A percentile compares a stretch with the other conserved stretches of the same genome.
Evolutionary conservation across 2,329 filamentous ascomycete species (phyloP).

Genomic region (Claviceps fusiformis): DNA sequence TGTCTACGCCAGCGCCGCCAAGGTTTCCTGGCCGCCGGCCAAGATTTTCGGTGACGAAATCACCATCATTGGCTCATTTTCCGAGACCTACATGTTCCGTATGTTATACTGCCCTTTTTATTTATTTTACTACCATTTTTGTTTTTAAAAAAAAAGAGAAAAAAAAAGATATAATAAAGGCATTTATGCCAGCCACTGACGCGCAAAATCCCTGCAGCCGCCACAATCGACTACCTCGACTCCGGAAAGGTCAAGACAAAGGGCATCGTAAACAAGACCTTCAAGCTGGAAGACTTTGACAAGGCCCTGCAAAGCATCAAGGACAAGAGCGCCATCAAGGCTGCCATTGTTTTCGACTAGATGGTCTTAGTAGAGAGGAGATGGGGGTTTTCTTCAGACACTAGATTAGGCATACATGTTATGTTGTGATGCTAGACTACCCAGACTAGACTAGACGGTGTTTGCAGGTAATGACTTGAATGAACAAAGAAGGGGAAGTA

Average conservation of each 20-base stretch:
- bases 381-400: background rate
- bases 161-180: no score
- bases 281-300: conserved; percentile 58
- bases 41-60: conserved; percentile 60
- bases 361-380: background rate
- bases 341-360: conserved; percentile 56
- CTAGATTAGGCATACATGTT: background rate
- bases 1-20: conserved; percentile 49
- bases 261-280: conserved; percentile 61
- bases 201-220: conserved; percentile 14
- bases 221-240: conserved; percentile 39
- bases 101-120: conserved; percentile 12
- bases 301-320: conserved; percentile 58
- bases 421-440: background rate
- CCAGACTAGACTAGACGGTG: no score
- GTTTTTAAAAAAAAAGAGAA: background rate
- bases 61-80: conserved; percentile 60
- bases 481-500: no score
- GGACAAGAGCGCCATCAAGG: conserved; percentile 62
- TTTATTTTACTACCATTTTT: background rate
- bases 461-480: no score
- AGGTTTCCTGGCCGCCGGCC: conserved; percentile 54
- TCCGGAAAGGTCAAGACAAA: conserved; percentile 47
- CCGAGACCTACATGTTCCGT: conserved; percentile 60
- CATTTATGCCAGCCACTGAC: background rate